Evolutionary conservation across 345 rosid genomes (phyloP).

Genomic region (Bretschneidera sinensis): DNA sequence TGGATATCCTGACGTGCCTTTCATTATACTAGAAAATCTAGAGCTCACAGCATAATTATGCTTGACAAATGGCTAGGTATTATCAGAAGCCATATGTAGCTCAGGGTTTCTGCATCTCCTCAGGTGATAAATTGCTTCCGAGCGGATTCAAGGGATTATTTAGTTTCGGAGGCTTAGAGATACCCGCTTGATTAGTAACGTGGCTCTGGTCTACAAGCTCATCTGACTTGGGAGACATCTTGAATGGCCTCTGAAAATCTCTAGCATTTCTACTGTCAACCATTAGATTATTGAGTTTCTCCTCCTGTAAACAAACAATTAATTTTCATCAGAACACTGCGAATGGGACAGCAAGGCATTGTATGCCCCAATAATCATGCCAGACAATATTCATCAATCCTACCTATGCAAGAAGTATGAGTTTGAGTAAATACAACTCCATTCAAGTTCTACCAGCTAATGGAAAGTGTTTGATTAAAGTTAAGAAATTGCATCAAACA

Average conservation of each 20-base stretch:
- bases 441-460: background rate
- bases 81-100: constrained; percentile 3
- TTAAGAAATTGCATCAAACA: too few relatives aligned
- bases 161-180: constrained; percentile 19
- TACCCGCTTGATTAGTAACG: constrained; percentile 16
- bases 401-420: background rate
- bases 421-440: too few relatives aligned
- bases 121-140: constrained; percentile 42
- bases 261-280: constrained; percentile 63
- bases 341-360: background rate
- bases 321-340: background rate
- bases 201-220: constrained; percentile 36
- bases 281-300: constrained; percentile 59
- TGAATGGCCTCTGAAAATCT: constrained; percentile 72
- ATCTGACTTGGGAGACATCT: constrained; percentile 41
- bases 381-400: background rate
- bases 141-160: constrained; percentile 20
- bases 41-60: background rate
- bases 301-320: constrained; percentile 53
- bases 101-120: constrained; percentile 49
- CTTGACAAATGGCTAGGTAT: background rate
- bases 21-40: background rate
- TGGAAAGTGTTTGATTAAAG: too few relatives aligned
- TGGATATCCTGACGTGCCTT: background rate
- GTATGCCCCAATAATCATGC: background rate